Base-by-base conservation (phyloP, 768 basidiomycete species). In the Tulasnella sp. region DNA sequence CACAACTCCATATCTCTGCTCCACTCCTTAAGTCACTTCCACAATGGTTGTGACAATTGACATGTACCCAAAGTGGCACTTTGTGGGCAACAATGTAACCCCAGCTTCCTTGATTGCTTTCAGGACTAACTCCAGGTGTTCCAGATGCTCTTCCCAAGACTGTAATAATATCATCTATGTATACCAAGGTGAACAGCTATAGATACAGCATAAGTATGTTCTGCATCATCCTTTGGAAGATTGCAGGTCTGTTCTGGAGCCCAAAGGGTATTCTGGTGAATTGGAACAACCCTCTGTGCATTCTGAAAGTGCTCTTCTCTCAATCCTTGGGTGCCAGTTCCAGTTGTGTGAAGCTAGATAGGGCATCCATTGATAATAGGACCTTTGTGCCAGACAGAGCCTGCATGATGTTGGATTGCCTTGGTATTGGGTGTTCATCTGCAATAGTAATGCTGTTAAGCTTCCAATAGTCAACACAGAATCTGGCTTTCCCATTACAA, bases 141-240 rank as follows among this genome's bases (percentile, higher is more conserved):
- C 23, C 3, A 38, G 1, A 59, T 76, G 73, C 1, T 75, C 68
- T 0, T 71, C 61, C 2, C 68, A 68, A 0, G 58, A 62, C 29
- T 54, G 42, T 0, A 0, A 76, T 68, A 1, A 77, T 76, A 48
- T 77, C 70, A 48, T 77, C 73, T 8, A 77, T 74, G 49, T 76
- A 77, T 0, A 76, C 75, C 11, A 74, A 50, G 1, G 72, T 60
- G 51, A 75, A 75, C 0, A 74, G 58, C 74, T 74, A 75, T 3
- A 76, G 63, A 52, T 64, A 75, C 0, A 71, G 72, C 0, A 72
- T 64, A 0, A 75, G 63, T 0, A 75, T 61, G 7, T 55, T 55
- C 34, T 76, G 73, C 75, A 78, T 77, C 1, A 75, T 63, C 19
- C 73, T 50, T 52, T 77, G 76, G 58, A 76, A 76, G 0, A 75